Evolutionary conservation across 2,329 filamentous ascomycete species (phyloP).

Genomic region (Pseudogymnoascus pannorum): DNA sequence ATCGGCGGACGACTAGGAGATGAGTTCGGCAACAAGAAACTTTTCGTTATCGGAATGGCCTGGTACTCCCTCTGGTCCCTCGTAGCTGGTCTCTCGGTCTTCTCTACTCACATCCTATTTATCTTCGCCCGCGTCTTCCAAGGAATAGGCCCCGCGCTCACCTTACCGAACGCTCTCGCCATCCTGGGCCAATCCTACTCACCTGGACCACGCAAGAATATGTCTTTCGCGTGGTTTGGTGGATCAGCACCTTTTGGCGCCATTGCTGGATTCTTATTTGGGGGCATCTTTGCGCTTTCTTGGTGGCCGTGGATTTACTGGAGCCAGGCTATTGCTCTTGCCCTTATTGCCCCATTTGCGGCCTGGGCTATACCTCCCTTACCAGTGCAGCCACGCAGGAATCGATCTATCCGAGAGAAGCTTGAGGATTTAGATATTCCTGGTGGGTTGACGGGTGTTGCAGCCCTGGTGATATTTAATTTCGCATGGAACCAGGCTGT

Average conservation of each 20-base stretch:
- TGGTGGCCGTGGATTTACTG: conserved; percentile 50
- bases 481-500: conserved; percentile 62
- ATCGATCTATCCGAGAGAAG: conserved; percentile 19
- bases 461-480: conserved; percentile 53
- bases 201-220: conserved; percentile 50
- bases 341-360: conserved; percentile 31
- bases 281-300: conserved; percentile 22
- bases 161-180: conserved; percentile 57
- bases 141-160: conserved; percentile 55
- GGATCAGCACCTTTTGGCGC: conserved; percentile 40
- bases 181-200: conserved; percentile 52
- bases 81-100: conserved; percentile 19
- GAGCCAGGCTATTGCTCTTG: conserved; percentile 34
- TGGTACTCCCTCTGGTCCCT: conserved; percentile 18
- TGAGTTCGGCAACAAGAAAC: conserved; percentile 47
- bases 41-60: conserved; percentile 43
- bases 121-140: conserved; percentile 45
- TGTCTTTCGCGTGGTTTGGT: conserved; percentile 49
- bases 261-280: conserved; percentile 31
- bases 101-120: conserved; percentile 28
- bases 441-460: conserved; percentile 36
- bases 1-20: conserved; percentile 50
- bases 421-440: conserved; percentile 30
- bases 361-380: conserved; percentile 30
- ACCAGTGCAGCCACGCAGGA: conserved; percentile 15